Base-by-base conservation (phyloP, 768 basidiomycete genomes). In the Cytidiella melzeri region DNA sequence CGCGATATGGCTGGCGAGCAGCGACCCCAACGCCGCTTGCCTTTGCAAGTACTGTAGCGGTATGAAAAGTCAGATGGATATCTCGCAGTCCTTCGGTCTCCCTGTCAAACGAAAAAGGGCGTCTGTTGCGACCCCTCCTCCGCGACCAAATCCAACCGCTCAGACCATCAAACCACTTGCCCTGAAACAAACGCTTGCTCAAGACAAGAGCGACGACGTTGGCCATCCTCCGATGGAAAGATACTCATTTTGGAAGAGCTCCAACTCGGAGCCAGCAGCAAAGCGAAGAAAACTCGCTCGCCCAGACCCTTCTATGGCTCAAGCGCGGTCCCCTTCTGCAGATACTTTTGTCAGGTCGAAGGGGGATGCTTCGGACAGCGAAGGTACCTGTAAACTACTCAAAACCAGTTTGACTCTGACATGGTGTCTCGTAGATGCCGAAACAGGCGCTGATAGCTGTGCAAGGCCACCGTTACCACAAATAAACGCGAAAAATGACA, bases 401-500 rank as follows among this genome's bases (percentile, higher is more conserved):
- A 41, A 43, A 52, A 49, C 19, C 13, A 39, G 5, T n/a, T 12
- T 38, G 10, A 10, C 30, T 15, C 4, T 3, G 30, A 28, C 12
- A 36, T 36, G 11, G 34, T 24, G 43, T n/a, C n/a, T 36, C 20
- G 43, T 46, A 86, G 86, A 69, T 41, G 79, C 79, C 9, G 89
- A 91, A 65, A 89, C 88, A 55, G 90, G 89, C 50, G 81, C 85
- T 18, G 76, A 86, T 61, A 64, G 67, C 36, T 93, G 91, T 90
- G 65, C 76, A 3, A 75, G 91, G 39, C 87, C 91, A 2, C 53
- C 61, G 7, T 65, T 87, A 10, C 70, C 71, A 4, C 60, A 62
- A 13, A 62, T 94, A 4, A 69, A 89, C 55, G 72, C 74, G 43
- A 76, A 77, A 57, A 73, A 59, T 47, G 84, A 94, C 59, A 67